Conservation (phyloP, 495 filamentous ascomycete species). For the Trichoderma gamsii region DNA sequence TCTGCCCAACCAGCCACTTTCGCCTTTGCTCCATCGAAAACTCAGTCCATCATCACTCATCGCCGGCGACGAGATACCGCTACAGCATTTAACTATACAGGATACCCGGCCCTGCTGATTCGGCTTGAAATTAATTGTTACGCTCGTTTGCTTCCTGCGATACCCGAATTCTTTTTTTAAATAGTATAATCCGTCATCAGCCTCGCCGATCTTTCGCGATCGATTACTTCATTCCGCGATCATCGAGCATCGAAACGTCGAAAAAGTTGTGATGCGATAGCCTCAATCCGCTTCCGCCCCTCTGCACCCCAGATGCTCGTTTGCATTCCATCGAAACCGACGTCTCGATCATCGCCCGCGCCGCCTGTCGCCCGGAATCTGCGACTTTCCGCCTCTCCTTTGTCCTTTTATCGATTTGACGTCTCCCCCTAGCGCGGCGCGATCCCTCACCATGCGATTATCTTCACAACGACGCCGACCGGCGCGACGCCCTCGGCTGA, state of each 20-base stretch:
- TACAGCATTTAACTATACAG: not conserved
- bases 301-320: not conserved
- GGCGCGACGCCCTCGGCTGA: conserved; percentile 26
- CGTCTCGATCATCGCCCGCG: conserved; percentile 3
- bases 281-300: not conserved
- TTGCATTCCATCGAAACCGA: not conserved
- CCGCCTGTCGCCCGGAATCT: not conserved
- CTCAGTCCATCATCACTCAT: conserved; percentile 7
- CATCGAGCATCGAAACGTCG: not conserved
- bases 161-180: not conserved
- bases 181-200: not conserved
- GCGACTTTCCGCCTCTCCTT: not conserved
- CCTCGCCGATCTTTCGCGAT: not conserved
- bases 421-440: conserved; percentile 11
- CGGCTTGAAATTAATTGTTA: conserved; percentile 9
- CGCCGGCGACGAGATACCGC: conserved; percentile 8
- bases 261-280: not conserved
- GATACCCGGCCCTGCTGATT: not conserved
- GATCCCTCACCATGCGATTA: conserved; percentile 35
- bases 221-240: not conserved
- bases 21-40: not conserved
- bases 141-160: not conserved
- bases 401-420: not conserved
- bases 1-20: conserved; percentile 9
- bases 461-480: conserved; percentile 30